Base-by-base conservation (phyloP, 306 rosid genomes). In the Sechiopsis laciniata region DNA sequence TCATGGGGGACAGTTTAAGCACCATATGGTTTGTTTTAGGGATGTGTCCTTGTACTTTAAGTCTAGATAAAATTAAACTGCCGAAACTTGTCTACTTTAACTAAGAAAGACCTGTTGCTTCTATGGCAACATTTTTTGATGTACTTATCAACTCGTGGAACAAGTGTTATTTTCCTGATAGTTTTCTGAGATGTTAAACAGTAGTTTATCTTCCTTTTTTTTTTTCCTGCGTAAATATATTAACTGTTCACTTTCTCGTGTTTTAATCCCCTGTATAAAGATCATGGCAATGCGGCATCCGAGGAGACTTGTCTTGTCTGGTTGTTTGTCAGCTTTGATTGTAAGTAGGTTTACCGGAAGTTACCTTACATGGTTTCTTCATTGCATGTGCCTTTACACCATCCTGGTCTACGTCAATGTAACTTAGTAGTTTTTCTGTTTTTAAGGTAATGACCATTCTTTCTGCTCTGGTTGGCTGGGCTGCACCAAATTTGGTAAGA, bases 271-370 rank as follows among this genome's bases (percentile, higher is more conserved):
- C 37, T 74, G 85, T 76, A 62, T 83, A 48, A 78, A 94, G 99
- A 87, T 91, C 70, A 81, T 94, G 75, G 99, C 99, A 24, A 94
- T 94, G 99, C 90, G 99, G 72, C 81, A 94, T 75, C 97, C 99
- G 0, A 84, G 99, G 63, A 85, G 92, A 75, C 87, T 89, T 56
- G 99, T 94, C 55, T 84, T 94, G 84, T 59, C 86, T 0, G 99
- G 99, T 54, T 94, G 96, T 86, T 83, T 94, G 10, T 53, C 87
- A 20, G 81, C 97, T 86, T 83, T 94, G 85, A 86, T 84, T 83
- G 99, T 94, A 83, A 89, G 97, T 53, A 15, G 54, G 21, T 64
- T 72, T 53, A 46, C 76, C 54, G 10, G 20, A 45, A 67, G 58
- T 35, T 51, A 40, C 72, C 50, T n/a, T 71, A 17, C 37, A 9